Evolutionary conservation across 257 asterid genomes (phyloP).

Genomic region (Nicotiana otophora): DNA sequence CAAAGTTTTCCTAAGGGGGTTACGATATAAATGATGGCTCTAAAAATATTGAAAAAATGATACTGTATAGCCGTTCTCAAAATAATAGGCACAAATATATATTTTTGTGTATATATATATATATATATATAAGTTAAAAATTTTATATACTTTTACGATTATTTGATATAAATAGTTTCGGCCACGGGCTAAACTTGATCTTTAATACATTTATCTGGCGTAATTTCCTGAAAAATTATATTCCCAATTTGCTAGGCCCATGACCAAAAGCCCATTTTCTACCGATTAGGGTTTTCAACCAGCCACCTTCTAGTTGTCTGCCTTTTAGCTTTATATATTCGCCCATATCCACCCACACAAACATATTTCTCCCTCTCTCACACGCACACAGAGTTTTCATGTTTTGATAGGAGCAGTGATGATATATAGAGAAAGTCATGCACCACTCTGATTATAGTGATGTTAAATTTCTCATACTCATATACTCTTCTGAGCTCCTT

Average conservation of each 20-base stretch:
- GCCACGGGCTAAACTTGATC: no score
- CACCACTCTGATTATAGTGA: constrained; percentile 38
- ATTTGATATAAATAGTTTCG: no score
- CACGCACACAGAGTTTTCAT: neutral
- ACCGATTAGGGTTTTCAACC: neutral
- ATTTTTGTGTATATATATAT: no score
- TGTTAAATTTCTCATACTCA: constrained; percentile 35
- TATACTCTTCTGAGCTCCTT: constrained; percentile 26
- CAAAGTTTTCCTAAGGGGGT: no score
- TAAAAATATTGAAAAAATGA: no score
- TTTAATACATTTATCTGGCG: no score
- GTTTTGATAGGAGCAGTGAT: constrained; percentile 15
- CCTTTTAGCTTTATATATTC: neutral
- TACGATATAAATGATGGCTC: no score
- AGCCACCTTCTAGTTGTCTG: neutral
- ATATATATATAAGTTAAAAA: no score
- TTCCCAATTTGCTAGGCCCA: neutral
- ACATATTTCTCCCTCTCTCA: neutral
- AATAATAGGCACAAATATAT: no score
- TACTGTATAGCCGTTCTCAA: no score
- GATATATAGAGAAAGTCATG: constrained; percentile 32
- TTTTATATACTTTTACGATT: no score
- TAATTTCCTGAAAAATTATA: no score
- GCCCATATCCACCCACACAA: neutral
- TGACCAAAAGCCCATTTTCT: neutral